Evolutionary conservation across 805 yeast genomes (phyloP), one percentile per base, ranked within the genome.

Genomic region (Cyberlindnera americana): DNA sequence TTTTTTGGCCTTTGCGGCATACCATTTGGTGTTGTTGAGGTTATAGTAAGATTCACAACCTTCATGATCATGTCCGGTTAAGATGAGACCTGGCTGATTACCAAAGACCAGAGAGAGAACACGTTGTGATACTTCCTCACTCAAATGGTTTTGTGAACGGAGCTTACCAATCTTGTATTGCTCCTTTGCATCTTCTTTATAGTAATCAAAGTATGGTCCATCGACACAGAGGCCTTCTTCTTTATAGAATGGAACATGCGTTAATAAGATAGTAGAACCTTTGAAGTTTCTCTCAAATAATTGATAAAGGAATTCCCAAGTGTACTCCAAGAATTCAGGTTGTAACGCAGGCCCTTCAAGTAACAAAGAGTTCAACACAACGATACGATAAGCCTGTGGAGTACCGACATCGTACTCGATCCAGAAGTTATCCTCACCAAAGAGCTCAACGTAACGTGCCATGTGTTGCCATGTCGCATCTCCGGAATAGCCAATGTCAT

Each of bases 41-140:
- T 74, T 77, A 59, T 84, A 87, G 60, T 73, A 70, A 26, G 80
- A 75, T 50, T 78, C 81, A 57, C 99, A 93, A 2, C 99, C 99
- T 49, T 82, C 90, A 56, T 93, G 99, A 57, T 93, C 99, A 62
- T 93, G 99, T 1, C 99, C 99, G 0, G 96, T 86, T 29, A 91
- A 64, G 3, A 93, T 78, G 9, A 91, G 69, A 16, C 98, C 98
- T 15, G 83, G 78, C 47, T 77, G 75, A 8, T 68, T 62, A 49
- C 74, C 74, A 58, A 91, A 91, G 13, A 86, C 71, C n/a, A 81
- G 70, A 50, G 83, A 72, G 49, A 93, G 61, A 2, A 91, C 80
- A 44, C 71, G 67, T 55, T 82, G 83, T 3, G 91, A 65, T 0
- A 83, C 72, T 6, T 81, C 83, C 46, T 70, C 65, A 21, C 83